A percentile compares a stretch with the other conserved stretches of the same genome.
These are phyloP conservation scores for Hanseniaspora lachancei DNA, from an alignment of 805 yeast genomes.

Conservation along the genomic window DNA sequence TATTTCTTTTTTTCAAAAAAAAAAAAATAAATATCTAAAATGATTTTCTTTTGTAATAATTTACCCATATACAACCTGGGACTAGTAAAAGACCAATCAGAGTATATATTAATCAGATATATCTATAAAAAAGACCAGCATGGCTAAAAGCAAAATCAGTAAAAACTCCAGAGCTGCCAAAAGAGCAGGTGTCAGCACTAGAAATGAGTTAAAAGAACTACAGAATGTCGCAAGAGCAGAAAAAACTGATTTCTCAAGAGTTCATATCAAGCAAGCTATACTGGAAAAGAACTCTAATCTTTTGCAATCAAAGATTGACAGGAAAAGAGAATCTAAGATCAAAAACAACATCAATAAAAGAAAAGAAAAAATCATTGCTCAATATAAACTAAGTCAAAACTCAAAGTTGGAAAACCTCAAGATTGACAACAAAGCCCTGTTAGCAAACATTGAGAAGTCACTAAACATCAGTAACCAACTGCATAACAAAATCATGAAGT, in stretches of 20 bases:
- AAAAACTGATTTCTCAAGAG: constrained; percentile 45
- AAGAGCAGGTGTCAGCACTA: constrained; percentile 31
- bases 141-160: constrained; percentile 33
- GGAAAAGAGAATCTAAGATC: constrained; percentile 18
- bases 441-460: constrained; percentile 35
- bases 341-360: constrained; percentile 19
- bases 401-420: constrained; percentile 21
- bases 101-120: too few species aligned
- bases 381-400: constrained; percentile 17
- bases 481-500: constrained; percentile 48
- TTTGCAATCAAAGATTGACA: constrained; percentile 42
- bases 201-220: constrained; percentile 34
- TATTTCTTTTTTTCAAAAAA: neutral
- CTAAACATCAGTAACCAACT: constrained; percentile 41
- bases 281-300: constrained; percentile 51
- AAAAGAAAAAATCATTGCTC: constrained; percentile 20
- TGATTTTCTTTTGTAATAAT: neutral
- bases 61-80: neutral
- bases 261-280: constrained; percentile 48
- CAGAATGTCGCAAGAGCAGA: constrained; percentile 45
- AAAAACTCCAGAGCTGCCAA: constrained; percentile 70
- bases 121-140: neutral
- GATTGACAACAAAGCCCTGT: constrained; percentile 18
- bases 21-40: neutral
- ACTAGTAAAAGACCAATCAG: too few species aligned